Evolutionary conservation across 805 yeast species (phyloP).

Genomic region (Myxozyma neotropica): DNA sequence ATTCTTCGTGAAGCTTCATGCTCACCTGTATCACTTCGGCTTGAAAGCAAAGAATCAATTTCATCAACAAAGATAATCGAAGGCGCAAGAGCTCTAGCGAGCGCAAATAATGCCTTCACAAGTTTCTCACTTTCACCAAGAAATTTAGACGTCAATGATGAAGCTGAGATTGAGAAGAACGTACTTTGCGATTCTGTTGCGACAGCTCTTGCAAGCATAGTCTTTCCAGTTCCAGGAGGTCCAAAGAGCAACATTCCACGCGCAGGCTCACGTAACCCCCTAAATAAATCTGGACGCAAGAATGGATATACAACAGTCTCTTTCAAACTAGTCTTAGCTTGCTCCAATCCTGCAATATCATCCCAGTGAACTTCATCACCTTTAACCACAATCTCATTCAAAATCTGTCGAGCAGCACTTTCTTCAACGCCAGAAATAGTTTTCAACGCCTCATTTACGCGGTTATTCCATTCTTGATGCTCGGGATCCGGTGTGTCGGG

Average conservation of each 20-base stretch:
- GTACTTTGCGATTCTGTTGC: slow-evolving; percentile 94
- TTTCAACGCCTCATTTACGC: slow-evolving; percentile 40
- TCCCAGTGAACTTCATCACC: slow-evolving; percentile 95
- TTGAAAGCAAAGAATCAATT: slow-evolving; percentile 84
- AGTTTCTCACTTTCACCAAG: slow-evolving; percentile 93
- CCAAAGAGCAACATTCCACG: slow-evolving; percentile 96
- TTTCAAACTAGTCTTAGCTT: slow-evolving; percentile 84
- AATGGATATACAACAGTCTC: slow-evolving; percentile 97
- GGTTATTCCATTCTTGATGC: slow-evolving; percentile 29
- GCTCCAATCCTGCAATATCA: slow-evolving; percentile 88
- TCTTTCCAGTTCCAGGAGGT: slow-evolving; percentile 99
- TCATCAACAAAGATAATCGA: slow-evolving; percentile 95
- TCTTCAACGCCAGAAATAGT: slow-evolving; percentile 70
- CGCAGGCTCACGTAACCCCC: slow-evolving; percentile 90
- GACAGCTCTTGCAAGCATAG: slow-evolving; percentile 95
- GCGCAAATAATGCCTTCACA: slow-evolving; percentile 80
- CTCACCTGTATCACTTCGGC: slow-evolving; percentile 74
- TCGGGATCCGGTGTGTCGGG: slow-evolving; percentile 32
- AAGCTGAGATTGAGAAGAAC: slow-evolving; percentile 87
- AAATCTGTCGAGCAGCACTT: slow-evolving; percentile 74
- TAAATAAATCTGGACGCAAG: slow-evolving; percentile 86
- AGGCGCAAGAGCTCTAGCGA: slow-evolving; percentile 86
- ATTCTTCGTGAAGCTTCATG: slow-evolving; percentile 87
- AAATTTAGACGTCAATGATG: slow-evolving; percentile 77
- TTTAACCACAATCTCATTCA: slow-evolving; percentile 82